Conservation (phyloP, 768 basidiomycete genomes). For the Leccinum arenicola region DNA sequence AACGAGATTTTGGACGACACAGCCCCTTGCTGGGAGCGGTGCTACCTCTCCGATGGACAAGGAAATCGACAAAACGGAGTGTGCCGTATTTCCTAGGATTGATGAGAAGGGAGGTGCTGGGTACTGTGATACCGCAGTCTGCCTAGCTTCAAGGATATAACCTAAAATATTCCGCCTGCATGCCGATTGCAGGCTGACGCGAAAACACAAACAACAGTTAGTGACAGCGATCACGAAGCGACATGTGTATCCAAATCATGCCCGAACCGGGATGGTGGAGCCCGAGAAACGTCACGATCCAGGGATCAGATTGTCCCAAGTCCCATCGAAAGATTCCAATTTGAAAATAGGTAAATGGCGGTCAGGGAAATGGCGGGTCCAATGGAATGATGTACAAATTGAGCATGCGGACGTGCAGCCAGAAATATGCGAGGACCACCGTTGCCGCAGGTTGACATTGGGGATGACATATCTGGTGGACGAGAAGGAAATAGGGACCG, state of each 20-base stretch:
- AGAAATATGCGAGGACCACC: slow-evolving; percentile 1
- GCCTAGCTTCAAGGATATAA: slow-evolving; percentile 14
- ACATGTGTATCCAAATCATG: neutral
- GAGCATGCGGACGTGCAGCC: neutral
- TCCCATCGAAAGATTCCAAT: slow-evolving; percentile 13
- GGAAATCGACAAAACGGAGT: slow-evolving; percentile 4
- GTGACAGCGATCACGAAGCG: slow-evolving; percentile 4
- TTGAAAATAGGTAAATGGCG: slow-evolving; percentile 3
- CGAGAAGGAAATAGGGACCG: neutral
- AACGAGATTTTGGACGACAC: slow-evolving; percentile 1
- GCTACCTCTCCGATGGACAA: slow-evolving; percentile 8
- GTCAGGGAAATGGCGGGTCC: slow-evolving; percentile 1
- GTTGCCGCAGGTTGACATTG: slow-evolving; percentile 7
- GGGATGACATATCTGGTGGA: neutral
- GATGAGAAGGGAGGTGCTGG: neutral
- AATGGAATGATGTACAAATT: slow-evolving; percentile 5
- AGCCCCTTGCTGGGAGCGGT: slow-evolving; percentile 15
- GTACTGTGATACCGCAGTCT: slow-evolving; percentile 5
- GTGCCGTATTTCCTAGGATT: neutral
- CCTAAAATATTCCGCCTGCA: slow-evolving; percentile 7
- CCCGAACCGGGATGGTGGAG: neutral
- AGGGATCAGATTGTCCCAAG: slow-evolving; percentile 4
- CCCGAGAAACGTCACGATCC: slow-evolving; percentile 9
- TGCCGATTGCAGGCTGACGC: slow-evolving; percentile 15
- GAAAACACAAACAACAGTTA: slow-evolving; percentile 13